phyloP scores from a whole-genome alignment of 1,139 yeast genomes.

The Arxiozyma bovina region DNA sequence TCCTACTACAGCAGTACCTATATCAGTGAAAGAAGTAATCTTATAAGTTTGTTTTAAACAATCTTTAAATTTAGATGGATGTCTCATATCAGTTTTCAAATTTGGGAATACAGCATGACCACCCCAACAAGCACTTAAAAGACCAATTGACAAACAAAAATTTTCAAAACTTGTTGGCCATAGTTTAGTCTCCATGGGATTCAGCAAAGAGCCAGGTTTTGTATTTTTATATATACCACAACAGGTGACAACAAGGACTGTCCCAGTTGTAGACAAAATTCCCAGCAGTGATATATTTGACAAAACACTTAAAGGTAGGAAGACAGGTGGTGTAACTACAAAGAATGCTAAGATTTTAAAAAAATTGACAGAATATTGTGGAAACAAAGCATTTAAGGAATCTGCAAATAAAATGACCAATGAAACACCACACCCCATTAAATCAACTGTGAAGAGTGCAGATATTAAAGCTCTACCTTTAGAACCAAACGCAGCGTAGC shows the following conservation, averaged over 20 bases:
- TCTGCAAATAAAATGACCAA: slow-evolving; percentile 77
- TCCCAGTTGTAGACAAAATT: slow-evolving; percentile 56
- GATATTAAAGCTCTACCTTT: slow-evolving; percentile 59
- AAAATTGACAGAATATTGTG: slow-evolving; percentile 37
- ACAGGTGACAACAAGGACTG: slow-evolving; percentile 47
- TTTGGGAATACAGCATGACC: slow-evolving; percentile 86
- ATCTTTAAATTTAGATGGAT: slow-evolving; percentile 45
- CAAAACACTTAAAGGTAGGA: slow-evolving; percentile 63
- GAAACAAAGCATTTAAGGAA: slow-evolving; percentile 61
- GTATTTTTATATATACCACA: slow-evolving; percentile 52
- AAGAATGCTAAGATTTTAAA: slow-evolving; percentile 57
- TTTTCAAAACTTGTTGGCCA: slow-evolving; percentile 46
- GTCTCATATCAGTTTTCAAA: slow-evolving; percentile 73
- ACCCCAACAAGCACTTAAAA: slow-evolving; percentile 84
- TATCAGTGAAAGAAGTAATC: slow-evolving; percentile 64
- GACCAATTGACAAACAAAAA: slow-evolving; percentile 57
- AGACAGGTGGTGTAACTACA: slow-evolving; percentile 51
- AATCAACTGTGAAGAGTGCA: slow-evolving; percentile 61
- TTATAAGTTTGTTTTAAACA: slow-evolving; percentile 50
- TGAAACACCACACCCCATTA: slow-evolving; percentile 70
- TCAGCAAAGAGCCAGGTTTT: slow-evolving; percentile 59
- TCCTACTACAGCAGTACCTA: slow-evolving; percentile 71
- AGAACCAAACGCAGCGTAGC: slow-evolving; percentile 63
- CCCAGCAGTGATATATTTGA: slow-evolving; percentile 71
- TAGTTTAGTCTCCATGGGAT: slow-evolving; percentile 42